Percentiles rank a stretch among this genome's conserved stretches.
Conservation (phyloP, 2,329 filamentous ascomycete genomes). For the Pseudopithomyces maydicus region DNA sequence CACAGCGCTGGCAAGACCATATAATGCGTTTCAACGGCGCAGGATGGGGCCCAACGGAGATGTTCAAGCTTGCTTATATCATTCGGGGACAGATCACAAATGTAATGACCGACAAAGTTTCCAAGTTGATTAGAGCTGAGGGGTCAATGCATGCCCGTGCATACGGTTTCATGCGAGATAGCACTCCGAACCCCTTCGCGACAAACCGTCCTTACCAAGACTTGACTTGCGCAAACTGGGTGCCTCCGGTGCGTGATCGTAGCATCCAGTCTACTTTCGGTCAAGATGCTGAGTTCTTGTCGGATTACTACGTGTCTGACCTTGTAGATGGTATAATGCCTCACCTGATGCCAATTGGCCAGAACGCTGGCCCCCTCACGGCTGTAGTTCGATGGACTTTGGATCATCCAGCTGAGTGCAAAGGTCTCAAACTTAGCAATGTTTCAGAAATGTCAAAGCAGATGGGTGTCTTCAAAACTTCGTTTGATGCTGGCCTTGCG, state of each 20-base stretch:
- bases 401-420: neutral
- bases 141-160: neutral
- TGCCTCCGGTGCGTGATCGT: neutral
- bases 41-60: neutral
- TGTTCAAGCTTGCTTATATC: neutral
- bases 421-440: neutral
- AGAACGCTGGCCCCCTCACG: neutral
- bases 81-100: neutral
- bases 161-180: neutral
- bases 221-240: neutral
- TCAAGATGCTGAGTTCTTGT: neutral
- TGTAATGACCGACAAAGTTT: neutral
- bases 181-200: neutral
- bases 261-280: neutral
- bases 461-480: neutral
- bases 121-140: neutral
- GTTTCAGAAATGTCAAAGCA: neutral
- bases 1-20: neutral
- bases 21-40: neutral
- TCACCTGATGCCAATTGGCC: neutral
- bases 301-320: neutral
- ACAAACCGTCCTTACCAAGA: neutral
- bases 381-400: neutral
- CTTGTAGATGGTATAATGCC: neutral
- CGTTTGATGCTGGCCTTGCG: neutral